A percentile compares a stretch with the other conserved stretches of the same genome.
phyloP scores from a whole-genome alignment of 2,329 filamentous ascomycete species.

The Beauveria sp. region DNA sequence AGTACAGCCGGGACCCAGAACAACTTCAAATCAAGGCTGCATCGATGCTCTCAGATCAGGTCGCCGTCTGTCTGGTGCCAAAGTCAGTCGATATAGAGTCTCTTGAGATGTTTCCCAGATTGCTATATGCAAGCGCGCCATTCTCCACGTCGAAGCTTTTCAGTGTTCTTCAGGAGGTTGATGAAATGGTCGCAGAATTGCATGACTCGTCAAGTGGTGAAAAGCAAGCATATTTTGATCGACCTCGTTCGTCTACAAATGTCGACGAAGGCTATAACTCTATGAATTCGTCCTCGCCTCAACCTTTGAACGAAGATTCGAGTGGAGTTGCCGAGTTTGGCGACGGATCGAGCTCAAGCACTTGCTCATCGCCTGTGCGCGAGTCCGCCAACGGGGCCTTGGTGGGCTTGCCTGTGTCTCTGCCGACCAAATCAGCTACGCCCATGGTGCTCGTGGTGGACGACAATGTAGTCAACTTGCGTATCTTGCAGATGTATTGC shows the following conservation, averaged over 20 bases:
- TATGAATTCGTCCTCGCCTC: neutral
- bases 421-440: neutral
- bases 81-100: neutral
- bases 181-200: neutral
- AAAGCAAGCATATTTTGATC: neutral
- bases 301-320: neutral
- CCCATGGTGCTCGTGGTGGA: conserved; percentile 34
- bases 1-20: neutral
- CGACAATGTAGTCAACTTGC: conserved; percentile 41
- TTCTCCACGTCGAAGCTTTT: neutral
- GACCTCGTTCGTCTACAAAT: neutral
- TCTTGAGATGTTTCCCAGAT: neutral
- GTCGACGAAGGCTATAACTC: neutral
- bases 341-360: neutral
- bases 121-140: neutral
- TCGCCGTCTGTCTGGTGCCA: neutral
- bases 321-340: neutral
- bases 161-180: neutral
- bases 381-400: neutral
- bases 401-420: neutral
- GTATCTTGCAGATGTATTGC: conserved; percentile 40
- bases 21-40: neutral
- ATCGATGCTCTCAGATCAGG: neutral
- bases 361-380: neutral
- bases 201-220: neutral